Conservation (phyloP, 2,329 filamentous ascomycete genomes). For the Sporothrix brasiliensis region DNA sequence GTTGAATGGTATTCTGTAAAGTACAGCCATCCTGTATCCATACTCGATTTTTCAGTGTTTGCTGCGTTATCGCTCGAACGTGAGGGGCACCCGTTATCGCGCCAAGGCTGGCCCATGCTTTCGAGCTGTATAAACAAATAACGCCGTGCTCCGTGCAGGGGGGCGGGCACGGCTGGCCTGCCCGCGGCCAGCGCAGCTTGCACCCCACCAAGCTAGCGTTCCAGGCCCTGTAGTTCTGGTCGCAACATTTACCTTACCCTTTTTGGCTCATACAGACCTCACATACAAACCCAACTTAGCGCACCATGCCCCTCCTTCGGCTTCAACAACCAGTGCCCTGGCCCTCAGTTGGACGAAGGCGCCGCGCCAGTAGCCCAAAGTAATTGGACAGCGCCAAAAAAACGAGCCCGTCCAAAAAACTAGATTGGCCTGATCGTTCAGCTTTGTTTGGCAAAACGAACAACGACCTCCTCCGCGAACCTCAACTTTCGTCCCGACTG, state of each 20-base stretch:
- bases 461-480: neutral
- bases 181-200: neutral
- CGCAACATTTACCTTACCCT: conserved; percentile 19
- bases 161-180: neutral
- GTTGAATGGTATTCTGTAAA: neutral
- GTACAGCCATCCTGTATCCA: neutral
- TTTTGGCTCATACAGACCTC: conserved; percentile 8
- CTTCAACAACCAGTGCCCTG: neutral
- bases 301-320: conserved; percentile 24
- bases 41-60: neutral
- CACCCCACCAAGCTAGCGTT: conserved; percentile 6
- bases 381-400: neutral
- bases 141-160: neutral
- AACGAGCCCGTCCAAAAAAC: neutral
- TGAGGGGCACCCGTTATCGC: conserved; percentile 25
- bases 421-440: conserved; percentile 15
- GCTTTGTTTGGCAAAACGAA: conserved; percentile 8
- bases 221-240: conserved; percentile 3
- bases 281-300: conserved; percentile 5
- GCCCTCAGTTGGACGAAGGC: neutral
- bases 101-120: conserved; percentile 5
- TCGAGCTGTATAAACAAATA: neutral
- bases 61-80: conserved; percentile 25
- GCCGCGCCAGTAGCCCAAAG: neutral
- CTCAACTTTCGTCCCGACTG: neutral